These are phyloP conservation scores for Citrus unshiu DNA, from an alignment of 345 rosid species.

Conservation along the genomic window DNA sequence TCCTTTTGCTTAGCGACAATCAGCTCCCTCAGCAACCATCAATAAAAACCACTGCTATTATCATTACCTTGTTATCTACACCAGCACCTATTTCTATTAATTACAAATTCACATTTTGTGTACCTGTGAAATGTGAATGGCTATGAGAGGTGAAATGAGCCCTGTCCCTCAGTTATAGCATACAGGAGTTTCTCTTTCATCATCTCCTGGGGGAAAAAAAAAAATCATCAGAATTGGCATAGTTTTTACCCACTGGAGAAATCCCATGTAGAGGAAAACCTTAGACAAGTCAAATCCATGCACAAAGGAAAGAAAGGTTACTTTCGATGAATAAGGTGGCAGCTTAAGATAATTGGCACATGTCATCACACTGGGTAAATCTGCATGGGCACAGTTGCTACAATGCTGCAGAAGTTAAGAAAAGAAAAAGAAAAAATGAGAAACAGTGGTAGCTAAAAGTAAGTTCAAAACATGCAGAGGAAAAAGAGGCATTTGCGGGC, in stretches of 20 bases:
- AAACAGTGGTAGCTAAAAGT: background rate
- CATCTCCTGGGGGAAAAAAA: constrained; percentile 55
- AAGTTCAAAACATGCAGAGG: background rate
- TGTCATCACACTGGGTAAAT: constrained; percentile 97
- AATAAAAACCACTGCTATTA: background rate
- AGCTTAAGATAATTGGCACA: constrained; percentile 95
- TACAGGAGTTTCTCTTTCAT: constrained; percentile 85
- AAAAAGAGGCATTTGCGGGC: background rate
- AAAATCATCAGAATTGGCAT: background rate
- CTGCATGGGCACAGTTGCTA: constrained; percentile 60
- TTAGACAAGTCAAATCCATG: background rate
- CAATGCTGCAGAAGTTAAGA: constrained; percentile 50
- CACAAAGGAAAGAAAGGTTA: constrained; percentile 24
- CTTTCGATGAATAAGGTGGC: constrained; percentile 91
- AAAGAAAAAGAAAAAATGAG: background rate
- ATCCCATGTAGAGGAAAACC: no score
- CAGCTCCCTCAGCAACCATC: constrained; percentile 16
- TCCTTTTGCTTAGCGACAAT: constrained; percentile 27
- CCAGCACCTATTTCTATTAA: constrained; percentile 31
- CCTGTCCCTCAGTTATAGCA: constrained; percentile 96
- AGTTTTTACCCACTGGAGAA: background rate
- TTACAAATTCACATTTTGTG: constrained; percentile 39
- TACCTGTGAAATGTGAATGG: constrained; percentile 11
- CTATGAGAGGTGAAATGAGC: constrained; percentile 96
- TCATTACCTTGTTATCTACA: constrained; percentile 6